Evolutionary conservation across 345 rosid genomes (phyloP).

Genomic region (Mercurialis annua): DNA sequence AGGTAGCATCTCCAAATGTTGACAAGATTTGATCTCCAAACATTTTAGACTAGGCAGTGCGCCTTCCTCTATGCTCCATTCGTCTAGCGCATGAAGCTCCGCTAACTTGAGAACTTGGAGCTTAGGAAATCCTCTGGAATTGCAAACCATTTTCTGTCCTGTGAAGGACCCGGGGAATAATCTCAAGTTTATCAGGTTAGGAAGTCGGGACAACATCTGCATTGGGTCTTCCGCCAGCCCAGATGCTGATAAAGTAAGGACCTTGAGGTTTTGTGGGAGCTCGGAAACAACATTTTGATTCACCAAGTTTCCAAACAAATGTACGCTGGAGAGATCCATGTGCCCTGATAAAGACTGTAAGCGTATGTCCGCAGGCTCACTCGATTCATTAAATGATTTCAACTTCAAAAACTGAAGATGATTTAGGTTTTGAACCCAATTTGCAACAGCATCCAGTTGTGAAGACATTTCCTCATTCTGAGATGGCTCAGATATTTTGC

Average conservation of each 20-base stretch:
- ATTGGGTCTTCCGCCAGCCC: constrained; percentile 17
- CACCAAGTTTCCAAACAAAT: constrained; percentile 13
- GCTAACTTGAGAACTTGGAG: constrained; percentile 8
- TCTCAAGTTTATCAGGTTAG: constrained; percentile 12
- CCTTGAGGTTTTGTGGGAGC: constrained; percentile 14
- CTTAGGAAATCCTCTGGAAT: constrained; percentile 8
- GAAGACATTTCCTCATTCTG: constrained; percentile 10
- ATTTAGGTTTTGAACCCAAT: constrained; percentile 12
- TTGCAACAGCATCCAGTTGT: constrained; percentile 17
- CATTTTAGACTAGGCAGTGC: constrained; percentile 9
- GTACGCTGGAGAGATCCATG: constrained; percentile 15
- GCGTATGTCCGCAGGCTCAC: constrained; percentile 11
- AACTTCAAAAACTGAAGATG: constrained; percentile 19
- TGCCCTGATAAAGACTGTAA: constrained; percentile 11
- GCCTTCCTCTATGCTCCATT: constrained; percentile 6
- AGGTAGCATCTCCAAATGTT: constrained; percentile 13
- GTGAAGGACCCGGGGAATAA: constrained; percentile 10
- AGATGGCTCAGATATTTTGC: constrained; percentile 10
- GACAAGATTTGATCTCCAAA: constrained; percentile 19
- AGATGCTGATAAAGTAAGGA: constrained; percentile 20
- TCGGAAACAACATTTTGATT: neutral
- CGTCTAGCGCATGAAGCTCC: constrained; percentile 8
- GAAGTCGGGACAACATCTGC: constrained; percentile 15
- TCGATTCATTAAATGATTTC: constrained; percentile 15
- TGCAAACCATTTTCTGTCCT: constrained; percentile 10